Conservation (phyloP, 306 rosid species). For the Begonia masoniana region DNA sequence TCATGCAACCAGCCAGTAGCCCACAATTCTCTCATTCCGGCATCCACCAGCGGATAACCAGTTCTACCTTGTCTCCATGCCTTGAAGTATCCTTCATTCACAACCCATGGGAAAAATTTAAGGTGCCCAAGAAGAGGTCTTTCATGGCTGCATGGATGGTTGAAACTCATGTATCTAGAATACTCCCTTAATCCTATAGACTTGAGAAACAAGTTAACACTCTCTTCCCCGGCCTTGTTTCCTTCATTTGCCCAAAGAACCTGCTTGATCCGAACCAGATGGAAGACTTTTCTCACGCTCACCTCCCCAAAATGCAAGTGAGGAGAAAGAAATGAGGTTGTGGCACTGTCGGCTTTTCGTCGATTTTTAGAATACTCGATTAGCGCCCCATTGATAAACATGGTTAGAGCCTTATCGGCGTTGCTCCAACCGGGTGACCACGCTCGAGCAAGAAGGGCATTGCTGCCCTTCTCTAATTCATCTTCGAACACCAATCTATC, state of each 20-base stretch:
- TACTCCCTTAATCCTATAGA: constrained; percentile 89
- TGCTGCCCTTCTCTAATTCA: constrained; percentile 91
- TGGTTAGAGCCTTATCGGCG: constrained; percentile 72
- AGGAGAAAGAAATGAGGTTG: constrained; percentile 93
- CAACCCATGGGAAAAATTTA: constrained; percentile 74
- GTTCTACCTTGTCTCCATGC: constrained; percentile 99
- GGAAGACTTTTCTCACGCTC: constrained; percentile 90
- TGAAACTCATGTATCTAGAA: constrained; percentile 82
- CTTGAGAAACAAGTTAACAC: constrained; percentile 77
- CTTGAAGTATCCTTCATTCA: constrained; percentile 61
- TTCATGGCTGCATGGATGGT: constrained; percentile 72
- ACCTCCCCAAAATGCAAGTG: constrained; percentile 95
- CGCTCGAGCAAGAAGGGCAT: constrained; percentile 97
- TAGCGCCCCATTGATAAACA: constrained; percentile 73
- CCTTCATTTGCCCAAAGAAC: constrained; percentile 90
- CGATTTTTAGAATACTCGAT: constrained; percentile 72
- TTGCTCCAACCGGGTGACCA: constrained; percentile 99
- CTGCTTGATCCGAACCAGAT: constrained; percentile 86
- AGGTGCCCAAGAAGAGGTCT: constrained; percentile 88
- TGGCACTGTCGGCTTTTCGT: constrained; percentile 87
- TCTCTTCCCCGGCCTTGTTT: constrained; percentile 74
- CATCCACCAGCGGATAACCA: constrained; percentile 95
- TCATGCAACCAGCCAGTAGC: constrained; percentile 98
- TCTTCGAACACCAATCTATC: constrained; percentile 71
- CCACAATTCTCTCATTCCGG: constrained; percentile 98